A percentile compares a stretch with the other conserved stretches of the same genome.
Evolutionary conservation across 164 flowering plant genomes (phyloP).

Genomic region (Chimonanthus salicifolius): DNA sequence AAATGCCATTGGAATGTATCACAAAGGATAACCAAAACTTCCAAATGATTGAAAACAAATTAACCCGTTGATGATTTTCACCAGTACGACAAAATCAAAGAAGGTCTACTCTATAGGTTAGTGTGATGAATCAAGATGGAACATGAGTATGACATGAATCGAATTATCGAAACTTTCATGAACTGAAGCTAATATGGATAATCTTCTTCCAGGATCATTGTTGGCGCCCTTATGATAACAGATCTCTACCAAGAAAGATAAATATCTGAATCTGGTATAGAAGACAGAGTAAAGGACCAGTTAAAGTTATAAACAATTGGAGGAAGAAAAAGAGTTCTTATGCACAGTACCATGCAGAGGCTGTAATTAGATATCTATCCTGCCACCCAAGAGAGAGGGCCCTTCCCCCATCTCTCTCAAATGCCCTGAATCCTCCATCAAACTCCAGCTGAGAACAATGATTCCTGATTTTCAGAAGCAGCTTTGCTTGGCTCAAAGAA

Average conservation of each 20-base stretch:
- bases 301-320: neutral
- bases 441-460: slow-evolving; percentile 32
- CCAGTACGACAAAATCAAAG: neutral
- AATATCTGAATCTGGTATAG: neutral
- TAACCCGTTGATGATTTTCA: neutral
- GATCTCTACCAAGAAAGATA: neutral
- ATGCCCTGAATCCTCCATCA: slow-evolving; percentile 50
- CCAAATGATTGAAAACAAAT: neutral
- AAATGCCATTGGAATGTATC: neutral
- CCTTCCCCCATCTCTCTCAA: slow-evolving; percentile 54
- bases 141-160: neutral
- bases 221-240: neutral
- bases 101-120: neutral
- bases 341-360: slow-evolving; percentile 52
- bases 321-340: slow-evolving; percentile 1
- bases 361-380: slow-evolving; percentile 56
- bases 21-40: neutral
- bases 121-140: neutral
- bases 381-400: slow-evolving; percentile 75
- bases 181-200: neutral
- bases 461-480: slow-evolving; percentile 56
- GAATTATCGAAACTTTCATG: neutral
- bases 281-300: neutral
- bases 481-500: slow-evolving; percentile 60
- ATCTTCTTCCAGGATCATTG: no score